These are phyloP conservation scores for Pythium brassicae DNA, from an alignment of 352 stramenopile genomes.

Conservation along the genomic window DNA sequence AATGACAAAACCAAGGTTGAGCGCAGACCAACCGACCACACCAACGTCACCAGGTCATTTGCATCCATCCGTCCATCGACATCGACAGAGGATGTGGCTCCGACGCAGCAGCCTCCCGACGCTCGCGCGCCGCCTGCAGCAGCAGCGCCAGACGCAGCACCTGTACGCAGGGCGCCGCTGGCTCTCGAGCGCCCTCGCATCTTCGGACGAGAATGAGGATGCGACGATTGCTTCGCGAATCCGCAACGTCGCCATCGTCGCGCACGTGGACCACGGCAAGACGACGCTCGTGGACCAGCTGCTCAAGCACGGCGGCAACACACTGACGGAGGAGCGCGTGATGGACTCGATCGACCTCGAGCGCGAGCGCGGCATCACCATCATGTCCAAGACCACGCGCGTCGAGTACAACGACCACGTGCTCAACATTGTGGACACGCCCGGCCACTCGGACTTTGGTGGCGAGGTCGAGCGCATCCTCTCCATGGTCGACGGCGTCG, in stretches of 20 bases:
- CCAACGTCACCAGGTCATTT: neutral
- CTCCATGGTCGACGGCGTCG: constrained; percentile 96
- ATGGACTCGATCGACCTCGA: constrained; percentile 99
- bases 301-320: constrained; percentile 94
- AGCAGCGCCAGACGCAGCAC: constrained; percentile 4
- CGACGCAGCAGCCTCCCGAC: constrained; percentile 44
- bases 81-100: constrained; percentile 46
- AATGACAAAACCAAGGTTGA: neutral
- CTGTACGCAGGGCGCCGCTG: no score
- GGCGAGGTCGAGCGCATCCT: constrained; percentile 98
- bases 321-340: constrained; percentile 82
- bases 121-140: constrained; percentile 35
- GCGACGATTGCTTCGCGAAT: constrained; percentile 50
- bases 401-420: constrained; percentile 93
- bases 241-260: constrained; percentile 89
- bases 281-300: constrained; percentile 98
- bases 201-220: neutral
- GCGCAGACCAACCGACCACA: neutral
- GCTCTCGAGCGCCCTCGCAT: constrained; percentile 27
- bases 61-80: neutral
- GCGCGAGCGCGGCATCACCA: constrained; percentile 98
- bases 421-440: constrained; percentile 98
- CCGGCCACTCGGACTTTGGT: constrained; percentile 98
- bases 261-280: constrained; percentile 99
- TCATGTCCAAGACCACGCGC: constrained; percentile 98